Percentiles rank a stretch among this genome's conserved stretches.
phyloP scores from a whole-genome alignment of 768 basidiomycete genomes.

The Crepidotus variabilis region DNA sequence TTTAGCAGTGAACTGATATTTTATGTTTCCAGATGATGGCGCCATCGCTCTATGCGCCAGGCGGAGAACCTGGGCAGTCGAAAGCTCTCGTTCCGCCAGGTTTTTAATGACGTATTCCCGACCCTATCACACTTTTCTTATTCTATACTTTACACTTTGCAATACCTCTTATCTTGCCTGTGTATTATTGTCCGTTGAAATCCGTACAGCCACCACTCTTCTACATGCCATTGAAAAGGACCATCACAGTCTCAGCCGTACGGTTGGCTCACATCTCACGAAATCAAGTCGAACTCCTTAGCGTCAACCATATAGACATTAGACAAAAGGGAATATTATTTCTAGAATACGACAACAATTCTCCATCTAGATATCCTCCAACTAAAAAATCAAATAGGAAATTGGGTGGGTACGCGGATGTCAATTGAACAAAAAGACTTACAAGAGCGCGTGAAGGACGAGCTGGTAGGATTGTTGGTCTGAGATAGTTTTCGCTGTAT shows the following conservation, averaged over 20 bases:
- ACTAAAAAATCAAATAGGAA: conserved; percentile 13
- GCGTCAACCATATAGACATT: background rate
- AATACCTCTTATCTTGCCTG: conserved; percentile 9
- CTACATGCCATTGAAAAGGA: background rate
- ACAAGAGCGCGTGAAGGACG: conserved; percentile 33
- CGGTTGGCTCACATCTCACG: too few relatives aligned
- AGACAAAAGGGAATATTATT: background rate
- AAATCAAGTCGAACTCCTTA: background rate
- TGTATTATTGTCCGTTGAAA: conserved; percentile 7
- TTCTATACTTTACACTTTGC: conserved; percentile 13
- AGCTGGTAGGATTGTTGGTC: conserved; percentile 63
- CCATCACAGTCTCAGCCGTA: background rate
- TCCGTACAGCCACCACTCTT: conserved; percentile 13
- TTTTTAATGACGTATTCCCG: conserved; percentile 44
- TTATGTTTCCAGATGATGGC: conserved; percentile 63
- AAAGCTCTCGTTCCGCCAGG: conserved; percentile 81
- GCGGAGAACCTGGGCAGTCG: conserved; percentile 34
- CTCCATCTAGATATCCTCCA: conserved; percentile 22
- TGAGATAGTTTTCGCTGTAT: conserved; percentile 59
- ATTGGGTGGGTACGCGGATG: conserved; percentile 2
- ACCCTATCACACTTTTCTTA: background rate
- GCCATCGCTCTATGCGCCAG: conserved; percentile 52
- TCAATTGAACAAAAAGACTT: conserved; percentile 16
- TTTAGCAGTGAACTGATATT: conserved; percentile 9
- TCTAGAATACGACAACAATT: background rate